Evolutionary conservation across 169 alveolate genomes (phyloP).

Genomic region (Babesia ovis): DNA sequence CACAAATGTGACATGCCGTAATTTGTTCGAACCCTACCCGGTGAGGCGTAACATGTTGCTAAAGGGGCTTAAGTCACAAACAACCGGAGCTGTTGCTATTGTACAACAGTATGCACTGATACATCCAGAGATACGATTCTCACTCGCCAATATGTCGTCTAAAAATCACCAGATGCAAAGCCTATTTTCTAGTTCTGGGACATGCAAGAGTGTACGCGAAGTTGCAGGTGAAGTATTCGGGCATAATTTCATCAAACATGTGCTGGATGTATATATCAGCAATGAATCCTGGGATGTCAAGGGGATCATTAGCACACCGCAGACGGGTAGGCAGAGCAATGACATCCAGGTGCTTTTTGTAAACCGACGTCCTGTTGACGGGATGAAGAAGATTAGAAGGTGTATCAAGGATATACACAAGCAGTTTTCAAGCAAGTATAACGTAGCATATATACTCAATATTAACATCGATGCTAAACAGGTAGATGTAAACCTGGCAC

Average conservation of each 20-base stretch:
- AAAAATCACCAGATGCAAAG: conserved; percentile 18
- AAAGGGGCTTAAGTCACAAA: conserved; percentile 25
- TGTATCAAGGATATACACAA: conserved; percentile 64
- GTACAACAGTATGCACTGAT: conserved; percentile 67
- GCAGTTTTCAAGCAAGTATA: conserved; percentile 71
- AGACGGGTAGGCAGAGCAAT: conserved; percentile 67
- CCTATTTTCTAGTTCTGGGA: conserved; percentile 61
- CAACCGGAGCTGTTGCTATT: conserved; percentile 25
- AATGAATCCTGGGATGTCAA: conserved; percentile 58
- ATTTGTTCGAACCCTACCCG: conserved; percentile 57
- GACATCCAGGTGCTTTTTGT: conserved; percentile 72
- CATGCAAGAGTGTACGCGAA: conserved; percentile 49
- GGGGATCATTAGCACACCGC: conserved; percentile 56
- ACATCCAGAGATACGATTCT: conserved; percentile 52
- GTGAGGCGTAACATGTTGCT: conserved; percentile 54
- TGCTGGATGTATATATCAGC: conserved; percentile 54
- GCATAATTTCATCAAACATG: conserved; percentile 53
- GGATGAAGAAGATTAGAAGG: conserved; percentile 63
- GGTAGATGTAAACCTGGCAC: conserved; percentile 75
- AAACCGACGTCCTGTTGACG: conserved; percentile 74
- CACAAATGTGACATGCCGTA: conserved; percentile 56
- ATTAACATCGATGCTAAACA: conserved; percentile 57
- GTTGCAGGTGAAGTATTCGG: conserved; percentile 69
- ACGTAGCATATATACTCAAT: conserved; percentile 69
- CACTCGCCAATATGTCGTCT: conserved; percentile 45